Conservation (phyloP, 164 flowering plant species). For the Berberis thunbergii region DNA sequence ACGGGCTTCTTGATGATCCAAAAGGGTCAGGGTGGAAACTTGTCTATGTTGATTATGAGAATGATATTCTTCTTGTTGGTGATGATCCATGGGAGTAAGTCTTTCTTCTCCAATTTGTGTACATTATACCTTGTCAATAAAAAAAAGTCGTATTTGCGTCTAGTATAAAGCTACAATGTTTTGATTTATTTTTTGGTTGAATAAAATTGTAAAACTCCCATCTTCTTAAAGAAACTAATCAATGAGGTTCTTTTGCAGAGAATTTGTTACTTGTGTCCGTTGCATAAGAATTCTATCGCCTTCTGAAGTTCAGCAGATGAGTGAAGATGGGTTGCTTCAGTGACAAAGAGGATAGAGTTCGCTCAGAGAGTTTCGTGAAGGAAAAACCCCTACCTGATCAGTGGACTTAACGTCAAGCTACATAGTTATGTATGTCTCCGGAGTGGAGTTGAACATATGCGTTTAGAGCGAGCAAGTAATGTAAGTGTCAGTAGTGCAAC, state of each 20-base stretch:
- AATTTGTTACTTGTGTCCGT: slow-evolving; percentile 86
- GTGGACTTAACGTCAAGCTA: too few species aligned
- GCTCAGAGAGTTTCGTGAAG: too few species aligned
- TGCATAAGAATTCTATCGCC: slow-evolving; percentile 95
- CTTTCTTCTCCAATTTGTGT: neutral
- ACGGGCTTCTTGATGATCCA: slow-evolving; percentile 68
- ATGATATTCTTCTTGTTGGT: slow-evolving; percentile 94
- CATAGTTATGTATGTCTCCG: too few species aligned
- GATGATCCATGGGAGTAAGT: slow-evolving; percentile 99
- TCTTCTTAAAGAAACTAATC: neutral
- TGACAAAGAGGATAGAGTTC: neutral
- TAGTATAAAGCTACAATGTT: too few species aligned
- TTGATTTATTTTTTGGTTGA: too few species aligned
- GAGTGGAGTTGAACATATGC: too few species aligned
- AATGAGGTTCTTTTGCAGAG: slow-evolving; percentile 40
- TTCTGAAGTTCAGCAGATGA: slow-evolving; percentile 95
- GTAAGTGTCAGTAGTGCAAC: too few species aligned
- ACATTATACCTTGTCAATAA: too few species aligned
- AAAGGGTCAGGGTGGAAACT: slow-evolving; percentile 82
- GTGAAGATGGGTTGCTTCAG: slow-evolving; percentile 57
- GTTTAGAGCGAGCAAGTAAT: too few species aligned
- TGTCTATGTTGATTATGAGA: slow-evolving; percentile 91
- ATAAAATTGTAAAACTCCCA: too few species aligned
- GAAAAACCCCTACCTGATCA: too few species aligned
- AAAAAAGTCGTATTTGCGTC: too few species aligned